These are phyloP conservation scores for Triticum turgidum DNA, from an alignment of 176 grass and related monocot genomes.

Conservation along the genomic window DNA sequence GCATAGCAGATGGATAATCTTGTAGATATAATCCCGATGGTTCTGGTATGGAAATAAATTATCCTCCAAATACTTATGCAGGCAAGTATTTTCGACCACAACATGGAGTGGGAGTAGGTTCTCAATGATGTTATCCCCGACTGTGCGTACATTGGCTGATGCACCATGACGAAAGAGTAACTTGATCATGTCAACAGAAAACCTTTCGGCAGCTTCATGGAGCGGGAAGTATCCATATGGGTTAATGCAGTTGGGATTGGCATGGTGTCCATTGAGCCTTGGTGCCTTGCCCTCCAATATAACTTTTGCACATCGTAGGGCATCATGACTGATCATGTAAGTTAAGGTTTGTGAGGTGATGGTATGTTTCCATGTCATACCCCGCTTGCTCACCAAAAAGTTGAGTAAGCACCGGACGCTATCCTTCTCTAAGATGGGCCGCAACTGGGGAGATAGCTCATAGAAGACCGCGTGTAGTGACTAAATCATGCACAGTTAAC, in stretches of 20 bases:
- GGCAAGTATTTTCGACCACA: not conserved
- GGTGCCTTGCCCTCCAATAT: slow-evolving; percentile 4
- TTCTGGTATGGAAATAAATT: slow-evolving; percentile 1
- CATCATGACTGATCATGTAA: not conserved
- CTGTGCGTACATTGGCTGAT: not conserved
- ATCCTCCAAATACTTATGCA: slow-evolving; percentile 7
- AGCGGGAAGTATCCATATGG: not conserved
- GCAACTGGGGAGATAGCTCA: not conserved
- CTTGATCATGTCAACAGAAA: not conserved
- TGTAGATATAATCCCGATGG: not conserved
- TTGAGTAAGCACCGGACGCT: not conserved
- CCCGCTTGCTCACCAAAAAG: not conserved
- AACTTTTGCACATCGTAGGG: not conserved
- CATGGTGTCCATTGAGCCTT: not conserved
- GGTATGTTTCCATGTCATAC: not conserved
- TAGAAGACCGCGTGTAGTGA: not conserved
- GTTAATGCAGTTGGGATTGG: slow-evolving; percentile 9
- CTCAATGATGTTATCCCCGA: not conserved
- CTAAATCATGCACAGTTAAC: not conserved
- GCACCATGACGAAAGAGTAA: not conserved
- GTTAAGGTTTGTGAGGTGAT: slow-evolving; percentile 3
- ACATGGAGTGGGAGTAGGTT: slow-evolving; percentile 3
- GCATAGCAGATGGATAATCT: slow-evolving; percentile 20
- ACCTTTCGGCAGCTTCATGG: not conserved
- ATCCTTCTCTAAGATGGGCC: not conserved